phyloP scores from a whole-genome alignment of 2,329 filamentous ascomycete genomes.

The Fusarium dlaminii region DNA sequence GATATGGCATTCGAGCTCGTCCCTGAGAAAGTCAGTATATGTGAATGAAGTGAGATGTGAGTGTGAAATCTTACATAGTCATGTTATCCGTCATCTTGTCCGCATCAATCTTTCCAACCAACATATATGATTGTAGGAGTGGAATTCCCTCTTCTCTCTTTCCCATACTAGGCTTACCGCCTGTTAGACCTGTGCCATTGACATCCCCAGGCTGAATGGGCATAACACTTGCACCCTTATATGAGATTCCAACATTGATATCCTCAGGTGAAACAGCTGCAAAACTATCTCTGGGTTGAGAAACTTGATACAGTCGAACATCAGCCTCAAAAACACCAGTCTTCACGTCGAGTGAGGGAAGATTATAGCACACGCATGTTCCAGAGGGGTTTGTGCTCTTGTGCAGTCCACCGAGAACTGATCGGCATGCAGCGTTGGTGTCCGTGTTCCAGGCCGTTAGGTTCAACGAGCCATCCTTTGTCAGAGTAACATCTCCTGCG shows the following conservation, averaged over 20 bases:
- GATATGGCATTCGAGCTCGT: conserved; percentile 68
- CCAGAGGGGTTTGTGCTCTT: conserved; percentile 77
- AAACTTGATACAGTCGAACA: conserved; percentile 77
- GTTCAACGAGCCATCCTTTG: conserved; percentile 59
- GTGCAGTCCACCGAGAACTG: conserved; percentile 63
- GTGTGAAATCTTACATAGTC: conserved; percentile 64
- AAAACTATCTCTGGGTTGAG: conserved; percentile 64
- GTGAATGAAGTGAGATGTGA: conserved; percentile 21
- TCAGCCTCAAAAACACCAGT: conserved; percentile 81
- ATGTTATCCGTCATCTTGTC: conserved; percentile 63
- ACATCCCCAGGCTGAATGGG: conserved; percentile 40
- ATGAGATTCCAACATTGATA: conserved; percentile 65
- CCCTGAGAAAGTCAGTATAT: conserved; percentile 52
- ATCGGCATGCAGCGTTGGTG: conserved; percentile 67
- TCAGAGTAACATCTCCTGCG: conserved; percentile 47
- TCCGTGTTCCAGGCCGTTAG: conserved; percentile 64
- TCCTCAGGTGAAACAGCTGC: conserved; percentile 60
- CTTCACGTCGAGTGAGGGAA: conserved; percentile 73
- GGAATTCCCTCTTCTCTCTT: conserved; percentile 45
- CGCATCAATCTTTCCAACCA: conserved; percentile 74
- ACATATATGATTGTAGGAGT: conserved; percentile 71
- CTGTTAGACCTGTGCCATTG: conserved; percentile 38
- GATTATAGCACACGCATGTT: conserved; percentile 83
- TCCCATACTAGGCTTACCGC: conserved; percentile 23
- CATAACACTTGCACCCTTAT: conserved; percentile 59